Percentiles rank a stretch among this genome's conserved stretches.
Evolutionary conservation across 73 alveolate genomes (phyloP).

Genomic region (Stentor coeruleus): DNA sequence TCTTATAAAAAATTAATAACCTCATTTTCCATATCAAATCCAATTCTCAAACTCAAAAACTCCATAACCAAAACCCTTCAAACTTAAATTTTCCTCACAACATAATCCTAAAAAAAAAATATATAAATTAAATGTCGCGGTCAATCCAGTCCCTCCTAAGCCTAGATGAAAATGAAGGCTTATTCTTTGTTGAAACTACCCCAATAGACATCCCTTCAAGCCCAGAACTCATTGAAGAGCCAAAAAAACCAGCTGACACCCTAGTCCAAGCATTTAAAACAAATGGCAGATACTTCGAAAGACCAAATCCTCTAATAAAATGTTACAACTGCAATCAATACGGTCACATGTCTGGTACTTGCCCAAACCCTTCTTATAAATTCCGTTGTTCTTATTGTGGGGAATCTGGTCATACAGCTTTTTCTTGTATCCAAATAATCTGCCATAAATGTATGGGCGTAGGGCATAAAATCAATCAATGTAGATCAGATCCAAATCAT

Average conservation of each 20-base stretch:
- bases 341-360: slow-evolving; percentile 54
- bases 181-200: slow-evolving; percentile 4
- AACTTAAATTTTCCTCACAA: too few relatives aligned
- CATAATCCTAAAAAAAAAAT: too few relatives aligned
- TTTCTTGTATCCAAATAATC: slow-evolving; percentile 31
- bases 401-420: slow-evolving; percentile 31
- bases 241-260: not conserved
- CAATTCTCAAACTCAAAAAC: too few relatives aligned
- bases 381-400: slow-evolving; percentile 48
- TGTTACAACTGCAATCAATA: slow-evolving; percentile 44
- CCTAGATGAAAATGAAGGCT: slow-evolving; percentile 13
- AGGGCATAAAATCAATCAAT: slow-evolving; percentile 17
- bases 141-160: slow-evolving; percentile 6
- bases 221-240: not conserved
- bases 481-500: slow-evolving; percentile 4
- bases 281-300: slow-evolving; percentile 34
- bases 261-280: slow-evolving; percentile 11
- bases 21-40: too few relatives aligned
- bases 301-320: slow-evolving; percentile 37
- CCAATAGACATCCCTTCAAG: not conserved
- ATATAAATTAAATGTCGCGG: not conserved
- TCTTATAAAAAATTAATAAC: too few relatives aligned
- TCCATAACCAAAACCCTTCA: too few relatives aligned
- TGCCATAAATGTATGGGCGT: slow-evolving; percentile 29
- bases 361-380: slow-evolving; percentile 40